phyloP scores from a whole-genome alignment of 2,329 filamentous ascomycete species.

The Escovopsis sp. region DNA sequence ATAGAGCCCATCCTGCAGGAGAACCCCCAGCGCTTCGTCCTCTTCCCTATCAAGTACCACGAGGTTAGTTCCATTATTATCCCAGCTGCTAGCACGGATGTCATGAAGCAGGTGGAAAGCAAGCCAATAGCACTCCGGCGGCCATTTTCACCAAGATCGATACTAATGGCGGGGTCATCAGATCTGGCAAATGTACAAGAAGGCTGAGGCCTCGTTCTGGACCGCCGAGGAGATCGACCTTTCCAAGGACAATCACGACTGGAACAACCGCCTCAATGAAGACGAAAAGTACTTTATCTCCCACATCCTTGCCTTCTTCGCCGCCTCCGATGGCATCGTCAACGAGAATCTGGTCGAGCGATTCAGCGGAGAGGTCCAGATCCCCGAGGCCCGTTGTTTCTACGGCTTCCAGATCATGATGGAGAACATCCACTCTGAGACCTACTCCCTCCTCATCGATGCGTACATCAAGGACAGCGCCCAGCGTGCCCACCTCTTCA shows the following conservation, averaged over 20 bases:
- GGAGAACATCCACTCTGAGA: conserved; percentile 99
- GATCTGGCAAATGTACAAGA: conserved; percentile 99
- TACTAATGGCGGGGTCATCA: conserved; percentile 30
- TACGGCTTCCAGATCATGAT: conserved; percentile 99
- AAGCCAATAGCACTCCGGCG: too few species aligned
- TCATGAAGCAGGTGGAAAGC: too few species aligned
- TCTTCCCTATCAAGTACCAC: conserved; percentile 98
- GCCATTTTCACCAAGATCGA: too few species aligned
- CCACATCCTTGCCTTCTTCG: conserved; percentile 97
- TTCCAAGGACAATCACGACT: conserved; percentile 97
- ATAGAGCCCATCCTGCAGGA: conserved; percentile 88
- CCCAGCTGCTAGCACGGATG: conserved; percentile 52
- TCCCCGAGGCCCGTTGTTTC: conserved; percentile 97
- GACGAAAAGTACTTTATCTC: conserved; percentile 98
- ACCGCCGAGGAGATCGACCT: conserved; percentile 98
- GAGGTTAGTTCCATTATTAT: conserved; percentile 63
- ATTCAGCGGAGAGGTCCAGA: conserved; percentile 92
- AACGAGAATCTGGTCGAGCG: conserved; percentile 98
- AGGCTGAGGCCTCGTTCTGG: conserved; percentile 99
- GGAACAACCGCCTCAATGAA: conserved; percentile 93
- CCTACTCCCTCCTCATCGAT: conserved; percentile 96
- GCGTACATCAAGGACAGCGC: conserved; percentile 97
- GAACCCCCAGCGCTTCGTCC: conserved; percentile 89
- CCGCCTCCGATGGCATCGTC: conserved; percentile 95
- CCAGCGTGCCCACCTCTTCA: conserved; percentile 89